Conservation (phyloP, 2,329 filamentous ascomycete species). For the Lasiodiplodia theobromae region DNA sequence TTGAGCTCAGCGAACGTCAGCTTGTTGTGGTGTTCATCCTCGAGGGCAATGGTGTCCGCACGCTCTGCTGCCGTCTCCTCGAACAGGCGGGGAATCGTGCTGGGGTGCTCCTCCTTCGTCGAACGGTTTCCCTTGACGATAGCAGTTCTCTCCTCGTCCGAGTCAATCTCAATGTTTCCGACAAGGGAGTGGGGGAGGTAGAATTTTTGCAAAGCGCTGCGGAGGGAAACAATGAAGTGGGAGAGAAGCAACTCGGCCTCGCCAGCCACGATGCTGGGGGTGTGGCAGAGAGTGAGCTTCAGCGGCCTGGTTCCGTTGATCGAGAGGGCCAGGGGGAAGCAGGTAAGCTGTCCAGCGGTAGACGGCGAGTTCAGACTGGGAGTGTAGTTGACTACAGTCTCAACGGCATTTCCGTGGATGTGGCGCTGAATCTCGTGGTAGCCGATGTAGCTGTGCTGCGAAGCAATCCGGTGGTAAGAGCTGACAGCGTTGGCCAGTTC, state of each 20-base stretch:
- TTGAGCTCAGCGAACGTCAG: not conserved
- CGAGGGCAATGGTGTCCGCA: not conserved
- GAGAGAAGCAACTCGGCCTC: not conserved
- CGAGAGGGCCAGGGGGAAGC: not conserved
- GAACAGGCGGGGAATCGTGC: not conserved
- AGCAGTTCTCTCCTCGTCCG: not conserved
- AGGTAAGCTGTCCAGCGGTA: not conserved
- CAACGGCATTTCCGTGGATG: not conserved
- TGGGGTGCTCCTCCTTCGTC: not conserved
- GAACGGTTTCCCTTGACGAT: not conserved
- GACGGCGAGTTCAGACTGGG: not conserved
- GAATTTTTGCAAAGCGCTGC: conserved; percentile 1
- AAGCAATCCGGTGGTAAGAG: not conserved
- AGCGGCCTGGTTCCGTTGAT: not conserved
- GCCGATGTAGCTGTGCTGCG: conserved; percentile 2
- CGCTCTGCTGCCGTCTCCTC: not conserved
- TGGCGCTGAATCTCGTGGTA: conserved; percentile 3
- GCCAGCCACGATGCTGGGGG: not conserved
- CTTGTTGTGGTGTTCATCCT: too few relatives aligned
- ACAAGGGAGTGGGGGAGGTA: not conserved
- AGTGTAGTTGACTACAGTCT: not conserved
- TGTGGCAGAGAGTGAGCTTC: not conserved
- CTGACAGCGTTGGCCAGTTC: not conserved
- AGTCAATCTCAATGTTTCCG: not conserved
- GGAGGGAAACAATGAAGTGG: not conserved